Evolutionary conservation across 176 grass and related monocot species (phyloP).

Genomic region (sorghum (Sorghum bicolor)): DNA sequence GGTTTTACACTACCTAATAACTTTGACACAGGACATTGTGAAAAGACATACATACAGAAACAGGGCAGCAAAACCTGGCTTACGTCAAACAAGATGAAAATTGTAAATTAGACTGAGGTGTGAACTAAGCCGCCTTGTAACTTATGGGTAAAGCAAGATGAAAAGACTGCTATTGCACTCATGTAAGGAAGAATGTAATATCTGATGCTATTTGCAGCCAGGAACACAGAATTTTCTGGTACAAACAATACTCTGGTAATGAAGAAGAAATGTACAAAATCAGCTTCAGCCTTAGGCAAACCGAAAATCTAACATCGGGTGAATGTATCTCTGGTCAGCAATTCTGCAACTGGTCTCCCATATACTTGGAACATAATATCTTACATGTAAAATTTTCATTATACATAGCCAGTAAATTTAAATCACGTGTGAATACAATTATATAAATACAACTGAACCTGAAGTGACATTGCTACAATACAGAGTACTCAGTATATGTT

Average conservation of each 20-base stretch:
- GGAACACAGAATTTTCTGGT: not conserved
- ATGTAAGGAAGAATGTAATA: not conserved
- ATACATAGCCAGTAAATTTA: constrained; percentile 27
- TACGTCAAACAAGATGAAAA: not conserved
- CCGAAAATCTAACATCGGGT: not conserved
- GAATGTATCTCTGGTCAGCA: not conserved
- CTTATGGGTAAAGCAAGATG: not conserved
- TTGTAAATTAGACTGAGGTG: not conserved
- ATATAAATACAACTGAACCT: constrained; percentile 25
- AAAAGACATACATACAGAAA: not conserved
- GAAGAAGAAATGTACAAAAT: not conserved
- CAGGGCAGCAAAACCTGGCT: not conserved
- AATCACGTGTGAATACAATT: constrained; percentile 6
- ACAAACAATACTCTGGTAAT: not conserved
- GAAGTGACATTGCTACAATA: constrained; percentile 18
- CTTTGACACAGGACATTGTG: not conserved
- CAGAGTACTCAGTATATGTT: not conserved
- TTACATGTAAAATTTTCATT: constrained; percentile 8
- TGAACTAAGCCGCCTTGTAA: not conserved
- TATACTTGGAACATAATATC: not conserved
- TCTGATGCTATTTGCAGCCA: not conserved
- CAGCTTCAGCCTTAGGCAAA: not conserved
- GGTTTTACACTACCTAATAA: not conserved
- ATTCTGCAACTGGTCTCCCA: not conserved
- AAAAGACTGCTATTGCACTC: not conserved